phyloP scores from a whole-genome alignment of 2,329 filamentous ascomycete species.

The Colletotrichum sidae region DNA sequence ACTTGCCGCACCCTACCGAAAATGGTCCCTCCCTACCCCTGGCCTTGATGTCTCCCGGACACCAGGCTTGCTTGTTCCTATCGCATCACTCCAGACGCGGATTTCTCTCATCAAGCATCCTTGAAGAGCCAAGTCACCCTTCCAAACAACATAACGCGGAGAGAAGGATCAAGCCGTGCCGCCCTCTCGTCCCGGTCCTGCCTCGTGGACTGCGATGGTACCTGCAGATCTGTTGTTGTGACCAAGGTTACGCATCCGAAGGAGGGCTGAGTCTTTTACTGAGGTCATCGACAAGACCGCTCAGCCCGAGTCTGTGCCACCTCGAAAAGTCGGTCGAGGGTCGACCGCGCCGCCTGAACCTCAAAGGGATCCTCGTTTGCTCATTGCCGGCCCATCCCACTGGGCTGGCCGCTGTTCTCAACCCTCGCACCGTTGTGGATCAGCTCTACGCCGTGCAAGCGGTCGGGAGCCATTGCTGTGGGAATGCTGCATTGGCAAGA shows the following conservation, averaged over 20 bases:
- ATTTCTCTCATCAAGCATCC: slow-evolving; percentile 7
- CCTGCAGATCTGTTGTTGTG: slow-evolving; percentile 33
- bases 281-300: slow-evolving; percentile 9
- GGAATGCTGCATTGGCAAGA: not conserved
- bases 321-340: not conserved
- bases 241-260: slow-evolving; percentile 22
- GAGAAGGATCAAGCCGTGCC: slow-evolving; percentile 6
- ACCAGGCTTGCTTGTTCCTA: slow-evolving; percentile 4
- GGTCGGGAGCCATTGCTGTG: not conserved
- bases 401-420: not conserved
- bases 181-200: slow-evolving; percentile 22
- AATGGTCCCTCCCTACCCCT: slow-evolving; percentile 22
- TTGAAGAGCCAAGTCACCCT: slow-evolving; percentile 1
- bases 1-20: slow-evolving; percentile 11
- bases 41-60: slow-evolving; percentile 18
- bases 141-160: slow-evolving; percentile 3
- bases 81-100: slow-evolving; percentile 22
- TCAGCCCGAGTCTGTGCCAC: slow-evolving; percentile 27
- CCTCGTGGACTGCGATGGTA: slow-evolving; percentile 28
- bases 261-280: slow-evolving; percentile 19
- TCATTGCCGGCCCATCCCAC: slow-evolving; percentile 13
- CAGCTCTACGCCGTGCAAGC: slow-evolving; percentile 9
- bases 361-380: slow-evolving; percentile 4
- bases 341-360: slow-evolving; percentile 17
- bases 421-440: slow-evolving; percentile 8